phyloP scores from a whole-genome alignment of 1,284 basidiomycete species.

The Moesziomyces parantarcticus region DNA sequence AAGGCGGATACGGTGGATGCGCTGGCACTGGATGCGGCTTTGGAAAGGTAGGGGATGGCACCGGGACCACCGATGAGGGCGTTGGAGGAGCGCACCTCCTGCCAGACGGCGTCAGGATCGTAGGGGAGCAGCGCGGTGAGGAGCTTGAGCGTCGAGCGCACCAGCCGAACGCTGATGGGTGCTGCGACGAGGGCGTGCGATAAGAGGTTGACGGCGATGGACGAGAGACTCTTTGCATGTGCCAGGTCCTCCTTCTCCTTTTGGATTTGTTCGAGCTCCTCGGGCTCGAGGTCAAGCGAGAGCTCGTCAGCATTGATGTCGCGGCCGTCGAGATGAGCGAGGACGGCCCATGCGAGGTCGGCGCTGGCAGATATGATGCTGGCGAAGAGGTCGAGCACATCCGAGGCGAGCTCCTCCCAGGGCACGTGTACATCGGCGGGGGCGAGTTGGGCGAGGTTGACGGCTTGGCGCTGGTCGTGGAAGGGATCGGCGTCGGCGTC shows the following conservation, averaged over 20 bases:
- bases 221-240: conserved; percentile 72
- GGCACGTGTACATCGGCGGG: conserved; percentile 32
- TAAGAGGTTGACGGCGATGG: conserved; percentile 83
- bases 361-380: conserved; percentile 79
- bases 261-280: conserved; percentile 45
- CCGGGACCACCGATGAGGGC: conserved; percentile 75
- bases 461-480: conserved; percentile 37
- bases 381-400: conserved; percentile 81
- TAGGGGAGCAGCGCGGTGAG: conserved; percentile 80
- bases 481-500: conserved; percentile 29
- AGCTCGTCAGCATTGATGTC: conserved; percentile 41
- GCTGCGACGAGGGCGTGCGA: conserved; percentile 78
- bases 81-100: conserved; percentile 81
- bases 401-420: conserved; percentile 74
- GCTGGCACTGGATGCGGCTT: conserved; percentile 12
- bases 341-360: conserved; percentile 74
- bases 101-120: conserved; percentile 83
- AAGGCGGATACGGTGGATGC: conserved; percentile 71
- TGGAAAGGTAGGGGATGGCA: conserved; percentile 31
- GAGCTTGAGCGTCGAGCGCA: conserved; percentile 81
- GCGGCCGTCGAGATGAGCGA: conserved; percentile 74
- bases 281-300: conserved; percentile 44
- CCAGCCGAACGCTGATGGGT: conserved; percentile 74
- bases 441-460: conserved; percentile 43
- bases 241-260: conserved; percentile 49